Base-by-base conservation (phyloP, 352 stramenopile species). In the Pythium rhizo-oryzae region DNA sequence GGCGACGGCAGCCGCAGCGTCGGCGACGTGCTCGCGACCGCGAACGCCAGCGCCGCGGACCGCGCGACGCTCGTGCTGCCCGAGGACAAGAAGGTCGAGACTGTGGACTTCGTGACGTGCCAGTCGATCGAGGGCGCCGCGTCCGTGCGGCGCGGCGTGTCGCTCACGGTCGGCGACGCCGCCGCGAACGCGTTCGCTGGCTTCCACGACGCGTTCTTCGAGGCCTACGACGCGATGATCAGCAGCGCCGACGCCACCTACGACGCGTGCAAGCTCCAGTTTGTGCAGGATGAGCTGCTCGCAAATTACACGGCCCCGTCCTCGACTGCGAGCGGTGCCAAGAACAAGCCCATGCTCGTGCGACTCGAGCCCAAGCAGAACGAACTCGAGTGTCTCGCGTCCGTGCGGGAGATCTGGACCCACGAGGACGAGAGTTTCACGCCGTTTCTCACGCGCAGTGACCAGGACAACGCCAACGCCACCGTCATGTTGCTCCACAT, bases 191-290 rank as follows among this genome's bases (percentile, higher is more conserved):
- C 71, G 41, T 91, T 91, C 53, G 66, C 70, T 0, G 70, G 71
- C 49, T 91, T 91, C 65, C 83, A 88, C 54, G 60, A 76, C 6
- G 76, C 79, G 21, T 90, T 91, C 65, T 79, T 78, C 50, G 65
- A 63, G 16, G 83, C 83, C 4, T 91, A 90, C 44, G 81, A 91
- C 59, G 79, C 79, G 16, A 87, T 91, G 78, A 56, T 91, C 46
- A 65, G 69, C 6, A 82, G 79, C 9, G 67, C 63, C 2, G 78
- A 91, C 56, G 79, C 81, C 0, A 81, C 78, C 33, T 79, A 75
- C 46, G 83, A 88, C 67, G 83, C 81, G 18, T 91, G 83, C 62
- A 79, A 88, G 58, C 70, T 91, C 58, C 81, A 89, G 70, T 89
- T 90, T 65, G 49, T 91, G 18, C 76, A 91, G 70, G 74, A 88